Evolutionary conservation across 192 early-diverging fungal species (phyloP).

Genomic region (Podila verticillata): DNA sequence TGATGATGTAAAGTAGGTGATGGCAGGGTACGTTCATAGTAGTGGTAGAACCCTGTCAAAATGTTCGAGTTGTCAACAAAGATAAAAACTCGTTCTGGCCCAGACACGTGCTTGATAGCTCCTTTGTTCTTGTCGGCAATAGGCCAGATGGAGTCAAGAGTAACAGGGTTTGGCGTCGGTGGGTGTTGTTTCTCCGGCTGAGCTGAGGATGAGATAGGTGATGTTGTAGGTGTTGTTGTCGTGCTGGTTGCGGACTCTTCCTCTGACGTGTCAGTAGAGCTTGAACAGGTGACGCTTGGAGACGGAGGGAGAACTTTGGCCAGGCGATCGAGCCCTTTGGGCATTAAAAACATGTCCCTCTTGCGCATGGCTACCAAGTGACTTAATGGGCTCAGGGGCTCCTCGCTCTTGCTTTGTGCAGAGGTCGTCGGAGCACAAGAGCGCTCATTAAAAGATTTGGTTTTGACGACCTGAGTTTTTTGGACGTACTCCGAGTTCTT

Average conservation of each 20-base stretch:
- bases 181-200: no score
- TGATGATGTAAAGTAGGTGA: neutral
- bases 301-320: slow-evolving; percentile 1
- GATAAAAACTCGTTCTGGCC: slow-evolving; percentile 32
- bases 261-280: no score
- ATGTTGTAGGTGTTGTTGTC: no score
- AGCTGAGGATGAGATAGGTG: no score
- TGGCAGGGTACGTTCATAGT: neutral
- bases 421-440: slow-evolving; percentile 30
- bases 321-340: neutral
- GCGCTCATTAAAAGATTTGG: neutral
- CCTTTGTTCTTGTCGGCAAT: no score
- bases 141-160: no score
- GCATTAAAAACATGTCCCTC: slow-evolving; percentile 11
- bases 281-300: neutral
- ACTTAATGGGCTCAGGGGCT: neutral
- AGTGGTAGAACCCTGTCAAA: slow-evolving; percentile 48
- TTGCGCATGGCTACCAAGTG: slow-evolving; percentile 21
- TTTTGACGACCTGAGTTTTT: neutral
- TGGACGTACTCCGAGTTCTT: neutral
- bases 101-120: no score
- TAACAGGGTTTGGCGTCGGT: no score
- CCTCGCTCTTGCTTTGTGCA: slow-evolving; percentile 26
- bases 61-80: slow-evolving; percentile 63
- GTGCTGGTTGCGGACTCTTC: no score